phyloP scores from a whole-genome alignment of 2,329 filamentous ascomycete genomes.

The Anthostomella pinea region DNA sequence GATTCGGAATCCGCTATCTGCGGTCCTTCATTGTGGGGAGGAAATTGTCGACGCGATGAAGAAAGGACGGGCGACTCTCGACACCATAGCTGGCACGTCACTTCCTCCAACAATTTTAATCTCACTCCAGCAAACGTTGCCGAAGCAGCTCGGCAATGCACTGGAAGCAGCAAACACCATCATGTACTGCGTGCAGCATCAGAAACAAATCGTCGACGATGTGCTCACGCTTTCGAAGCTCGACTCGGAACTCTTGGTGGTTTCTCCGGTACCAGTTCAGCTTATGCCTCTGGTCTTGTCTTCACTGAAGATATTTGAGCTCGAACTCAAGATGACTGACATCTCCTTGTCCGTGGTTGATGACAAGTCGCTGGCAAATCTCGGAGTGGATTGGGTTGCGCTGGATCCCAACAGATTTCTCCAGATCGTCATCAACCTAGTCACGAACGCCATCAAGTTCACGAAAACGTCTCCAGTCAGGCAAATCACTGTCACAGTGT shows the following conservation, averaged over 20 bases:
- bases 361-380: slow-evolving; percentile 56
- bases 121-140: slow-evolving; percentile 13
- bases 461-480: slow-evolving; percentile 62
- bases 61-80: slow-evolving; percentile 8
- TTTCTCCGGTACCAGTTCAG: slow-evolving; percentile 68
- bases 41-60: slow-evolving; percentile 27
- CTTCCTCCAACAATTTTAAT: neutral
- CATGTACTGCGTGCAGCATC: slow-evolving; percentile 72
- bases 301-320: slow-evolving; percentile 75
- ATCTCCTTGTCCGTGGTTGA: slow-evolving; percentile 65
- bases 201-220: slow-evolving; percentile 76
- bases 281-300: slow-evolving; percentile 64
- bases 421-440: slow-evolving; percentile 76
- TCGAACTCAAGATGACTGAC: slow-evolving; percentile 66
- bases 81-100: slow-evolving; percentile 1
- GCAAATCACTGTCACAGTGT: slow-evolving; percentile 49
- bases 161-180: slow-evolving; percentile 77
- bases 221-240: slow-evolving; percentile 73
- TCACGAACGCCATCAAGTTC: slow-evolving; percentile 81
- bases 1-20: slow-evolving; percentile 29
- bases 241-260: slow-evolving; percentile 69
- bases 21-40: slow-evolving; percentile 28
- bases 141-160: slow-evolving; percentile 53
- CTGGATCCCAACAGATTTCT: slow-evolving; percentile 72
- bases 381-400: slow-evolving; percentile 62